Evolutionary conservation across 495 filamentous ascomycete species (phyloP).

Genomic region (Neurospora sp.): DNA sequence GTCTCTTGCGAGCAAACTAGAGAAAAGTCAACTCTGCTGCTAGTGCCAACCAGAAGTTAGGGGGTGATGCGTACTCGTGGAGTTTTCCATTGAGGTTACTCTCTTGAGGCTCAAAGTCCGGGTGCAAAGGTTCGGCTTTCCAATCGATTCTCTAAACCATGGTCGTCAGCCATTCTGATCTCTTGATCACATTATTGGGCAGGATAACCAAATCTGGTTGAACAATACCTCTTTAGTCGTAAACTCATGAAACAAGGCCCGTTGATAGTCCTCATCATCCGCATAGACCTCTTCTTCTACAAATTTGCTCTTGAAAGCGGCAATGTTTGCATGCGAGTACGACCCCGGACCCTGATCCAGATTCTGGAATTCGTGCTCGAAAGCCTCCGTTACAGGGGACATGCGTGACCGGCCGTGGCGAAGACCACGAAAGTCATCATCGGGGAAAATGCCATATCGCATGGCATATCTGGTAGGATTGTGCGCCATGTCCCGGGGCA

Average conservation of each 20-base stretch:
- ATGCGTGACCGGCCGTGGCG: slow-evolving; percentile 22
- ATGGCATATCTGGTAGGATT: slow-evolving; percentile 23
- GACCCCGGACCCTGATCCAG: neutral
- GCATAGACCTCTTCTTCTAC: neutral
- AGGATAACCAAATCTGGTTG: neutral
- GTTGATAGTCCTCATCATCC: slow-evolving; percentile 25
- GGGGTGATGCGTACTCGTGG: slow-evolving; percentile 14
- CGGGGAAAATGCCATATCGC: slow-evolving; percentile 24
- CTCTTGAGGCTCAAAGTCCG: slow-evolving; percentile 1
- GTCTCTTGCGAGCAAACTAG: neutral
- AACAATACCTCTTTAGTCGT: slow-evolving; percentile 23
- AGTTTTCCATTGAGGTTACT: slow-evolving; percentile 11
- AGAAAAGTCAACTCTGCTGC: neutral
- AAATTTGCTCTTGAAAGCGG: slow-evolving; percentile 10
- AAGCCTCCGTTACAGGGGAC: slow-evolving; percentile 15
- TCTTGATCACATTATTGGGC: neutral
- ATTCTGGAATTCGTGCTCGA: neutral
- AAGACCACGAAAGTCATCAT: slow-evolving; percentile 1
- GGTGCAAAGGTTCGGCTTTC: slow-evolving; percentile 6
- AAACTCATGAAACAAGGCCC: slow-evolving; percentile 10
- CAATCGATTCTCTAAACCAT: slow-evolving; percentile 3
- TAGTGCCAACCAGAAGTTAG: neutral
- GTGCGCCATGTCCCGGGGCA: slow-evolving; percentile 6
- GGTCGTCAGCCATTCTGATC: neutral
- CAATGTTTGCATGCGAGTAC: neutral